phyloP scores from a whole-genome alignment of 2,329 filamentous ascomycete genomes.

The Sporothrix brunneoviolacea region DNA sequence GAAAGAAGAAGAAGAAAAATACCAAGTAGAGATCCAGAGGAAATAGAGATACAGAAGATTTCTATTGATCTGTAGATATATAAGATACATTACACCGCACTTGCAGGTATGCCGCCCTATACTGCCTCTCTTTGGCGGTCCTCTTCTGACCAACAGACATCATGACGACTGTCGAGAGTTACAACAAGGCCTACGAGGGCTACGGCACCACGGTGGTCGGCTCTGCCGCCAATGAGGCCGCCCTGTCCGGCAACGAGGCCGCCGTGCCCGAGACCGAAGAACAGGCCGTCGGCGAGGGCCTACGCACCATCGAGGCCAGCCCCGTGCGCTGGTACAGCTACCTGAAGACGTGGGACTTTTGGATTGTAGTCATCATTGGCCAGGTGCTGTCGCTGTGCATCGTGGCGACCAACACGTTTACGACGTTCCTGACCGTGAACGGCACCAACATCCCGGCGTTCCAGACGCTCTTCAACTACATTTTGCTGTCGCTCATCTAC shows the following conservation, averaged over 20 bases:
- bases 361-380: conserved; percentile 71
- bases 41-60: neutral
- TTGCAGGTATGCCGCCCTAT: too few species aligned
- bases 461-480: conserved; percentile 93
- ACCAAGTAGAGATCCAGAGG: neutral
- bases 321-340: conserved; percentile 62
- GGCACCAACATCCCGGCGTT: conserved; percentile 85
- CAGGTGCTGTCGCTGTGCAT: conserved; percentile 85
- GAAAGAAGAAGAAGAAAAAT: neutral
- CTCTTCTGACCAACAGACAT: neutral
- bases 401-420: conserved; percentile 88
- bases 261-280: conserved; percentile 18
- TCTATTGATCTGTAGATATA: too few species aligned
- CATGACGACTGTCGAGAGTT: conserved; percentile 4
- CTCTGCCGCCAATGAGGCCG: conserved; percentile 7
- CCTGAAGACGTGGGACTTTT: conserved; percentile 80
- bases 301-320: conserved; percentile 48
- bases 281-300: conserved; percentile 42
- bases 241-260: conserved; percentile 13
- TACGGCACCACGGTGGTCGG: conserved; percentile 1
- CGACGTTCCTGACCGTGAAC: conserved; percentile 58
- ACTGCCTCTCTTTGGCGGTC: too few species aligned
- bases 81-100: neutral
- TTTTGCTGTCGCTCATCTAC: conserved; percentile 76
- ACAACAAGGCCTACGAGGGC: conserved; percentile 11